These are phyloP conservation scores for Gracilaria vermiculophylla DNA, from an alignment of 23 red algal species.

Conservation along the genomic window DNA sequence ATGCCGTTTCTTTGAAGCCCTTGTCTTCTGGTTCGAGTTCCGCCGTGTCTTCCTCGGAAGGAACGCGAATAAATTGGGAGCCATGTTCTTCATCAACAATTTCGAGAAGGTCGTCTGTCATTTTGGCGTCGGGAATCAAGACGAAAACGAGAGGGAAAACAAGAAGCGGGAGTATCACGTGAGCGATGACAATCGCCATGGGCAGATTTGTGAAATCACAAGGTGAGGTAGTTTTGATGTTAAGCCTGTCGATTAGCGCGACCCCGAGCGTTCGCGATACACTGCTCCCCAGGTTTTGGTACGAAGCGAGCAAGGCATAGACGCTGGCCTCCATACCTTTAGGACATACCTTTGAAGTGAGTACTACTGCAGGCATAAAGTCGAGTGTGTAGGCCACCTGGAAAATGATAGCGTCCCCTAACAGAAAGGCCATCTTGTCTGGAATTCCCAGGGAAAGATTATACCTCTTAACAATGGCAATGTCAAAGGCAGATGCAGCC, in stretches of 20 bases:
- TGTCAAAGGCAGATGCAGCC: slow-evolving; percentile 58
- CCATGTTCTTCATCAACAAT: background rate
- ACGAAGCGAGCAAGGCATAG: slow-evolving; percentile 67
- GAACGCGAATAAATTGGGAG: background rate
- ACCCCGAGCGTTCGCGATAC: slow-evolving; percentile 70
- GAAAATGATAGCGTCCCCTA: slow-evolving; percentile 69
- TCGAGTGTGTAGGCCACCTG: slow-evolving; percentile 47
- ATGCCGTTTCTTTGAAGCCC: background rate
- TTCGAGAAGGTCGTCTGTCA: slow-evolving; percentile 70
- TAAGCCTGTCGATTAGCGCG: slow-evolving; percentile 48
- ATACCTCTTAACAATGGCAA: slow-evolving; percentile 54
- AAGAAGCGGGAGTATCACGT: slow-evolving; percentile 55
- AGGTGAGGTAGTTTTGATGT: slow-evolving; percentile 53
- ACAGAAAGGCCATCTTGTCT: slow-evolving; percentile 62
- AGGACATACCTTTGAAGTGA: slow-evolving; percentile 77
- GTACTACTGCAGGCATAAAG: slow-evolving; percentile 76
- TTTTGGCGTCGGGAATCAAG: slow-evolving; percentile 57
- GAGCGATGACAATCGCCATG: slow-evolving; percentile 59
- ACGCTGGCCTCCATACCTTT: slow-evolving; percentile 73
- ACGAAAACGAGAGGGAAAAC: slow-evolving; percentile 68
- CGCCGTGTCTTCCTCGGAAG: background rate
- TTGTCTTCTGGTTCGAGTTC: slow-evolving; percentile 10
- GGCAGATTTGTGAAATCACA: slow-evolving; percentile 72
- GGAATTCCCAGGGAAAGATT: slow-evolving; percentile 57
- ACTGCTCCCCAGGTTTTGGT: slow-evolving; percentile 57